These are phyloP conservation scores for Curvularia spicifera DNA, from an alignment of 2,329 filamentous ascomycete species.

Conservation along the genomic window DNA sequence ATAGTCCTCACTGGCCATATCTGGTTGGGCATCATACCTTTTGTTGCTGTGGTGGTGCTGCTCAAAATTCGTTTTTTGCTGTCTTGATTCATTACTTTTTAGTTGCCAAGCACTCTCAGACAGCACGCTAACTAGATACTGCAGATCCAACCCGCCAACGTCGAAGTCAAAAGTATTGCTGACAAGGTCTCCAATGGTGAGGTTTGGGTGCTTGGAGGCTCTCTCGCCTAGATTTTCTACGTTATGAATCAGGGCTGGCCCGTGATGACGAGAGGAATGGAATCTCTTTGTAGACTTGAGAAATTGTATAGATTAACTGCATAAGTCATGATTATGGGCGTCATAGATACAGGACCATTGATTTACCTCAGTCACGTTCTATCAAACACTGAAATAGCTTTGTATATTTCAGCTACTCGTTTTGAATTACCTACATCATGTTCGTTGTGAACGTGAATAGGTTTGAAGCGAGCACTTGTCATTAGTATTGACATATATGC, in stretches of 20 bases:
- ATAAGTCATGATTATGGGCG: background rate
- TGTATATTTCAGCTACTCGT: background rate
- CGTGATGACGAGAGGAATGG: background rate
- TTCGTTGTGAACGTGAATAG: background rate
- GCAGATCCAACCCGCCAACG: conserved; percentile 77
- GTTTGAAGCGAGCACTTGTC: background rate
- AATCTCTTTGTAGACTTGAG: background rate
- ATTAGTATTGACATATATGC: background rate
- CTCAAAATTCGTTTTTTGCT: background rate
- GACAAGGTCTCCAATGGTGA: conserved; percentile 86
- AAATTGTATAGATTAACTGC: background rate
- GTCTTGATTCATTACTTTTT: background rate
- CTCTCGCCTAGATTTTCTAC: conserved; percentile 53
- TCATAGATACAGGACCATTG: background rate
- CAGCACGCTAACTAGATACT: conserved; percentile 17
- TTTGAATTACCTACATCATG: background rate
- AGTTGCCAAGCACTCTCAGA: background rate
- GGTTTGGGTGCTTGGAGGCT: conserved; percentile 75
- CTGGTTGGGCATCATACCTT: background rate
- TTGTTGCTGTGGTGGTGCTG: background rate
- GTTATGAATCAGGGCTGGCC: background rate
- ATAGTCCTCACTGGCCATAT: background rate
- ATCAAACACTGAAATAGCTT: background rate
- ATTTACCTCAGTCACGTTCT: too few species aligned
- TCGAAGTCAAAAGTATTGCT: conserved; percentile 77